Evolutionary conservation across 768 basidiomycete species (phyloP), one percentile per base, ranked within the genome.

Genomic region (Exsudoporus frostii): DNA sequence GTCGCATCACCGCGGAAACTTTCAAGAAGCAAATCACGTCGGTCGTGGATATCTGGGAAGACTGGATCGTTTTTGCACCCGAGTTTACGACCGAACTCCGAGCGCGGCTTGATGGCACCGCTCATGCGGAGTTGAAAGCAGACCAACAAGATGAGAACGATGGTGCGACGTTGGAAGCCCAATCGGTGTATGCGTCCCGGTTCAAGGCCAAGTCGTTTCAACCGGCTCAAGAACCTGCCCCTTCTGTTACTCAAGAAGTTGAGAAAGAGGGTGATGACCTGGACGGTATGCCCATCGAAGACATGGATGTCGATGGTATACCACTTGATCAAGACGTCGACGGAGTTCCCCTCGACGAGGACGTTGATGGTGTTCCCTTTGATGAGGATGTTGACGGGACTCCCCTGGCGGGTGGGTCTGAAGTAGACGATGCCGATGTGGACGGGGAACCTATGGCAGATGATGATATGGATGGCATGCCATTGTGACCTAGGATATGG

Each of bases 11-110:
- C 2, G 96, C 96, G 13, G 95, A 98, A 59, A 86, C 88, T 1
- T 99, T 98, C 79, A 95, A 90, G 74, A 88, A 87, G 59, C 92
- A 98, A 70, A 92, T 98, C 54, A 85, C 83, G 6, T 75, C 85
- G 8, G 84, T 98, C 17, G 79, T 98, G 6, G 95, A 98, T 63
- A 87, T 98, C 29, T 98, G 97, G 94, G 97, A 98, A 65, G 88
- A 97, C 67, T 96, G 95, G 94, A 95, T 98, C 53, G 90, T 98
- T 30, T 98, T 98, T 66, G 79, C 91, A 48, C 89, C 88, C 3
- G 90, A 95, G 50, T 90, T 89, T 63, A 94, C 90, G 0, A 65
- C 78, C 2, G 84, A 87, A 61, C 77, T 96, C 15, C 78, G 92
- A 24, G 71, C 71, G 49, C 76, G 93, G 51, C 77, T 98, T 45